phyloP scores from a whole-genome alignment of 495 filamentous ascomycete species.

The Penicillium flavigenum region DNA sequence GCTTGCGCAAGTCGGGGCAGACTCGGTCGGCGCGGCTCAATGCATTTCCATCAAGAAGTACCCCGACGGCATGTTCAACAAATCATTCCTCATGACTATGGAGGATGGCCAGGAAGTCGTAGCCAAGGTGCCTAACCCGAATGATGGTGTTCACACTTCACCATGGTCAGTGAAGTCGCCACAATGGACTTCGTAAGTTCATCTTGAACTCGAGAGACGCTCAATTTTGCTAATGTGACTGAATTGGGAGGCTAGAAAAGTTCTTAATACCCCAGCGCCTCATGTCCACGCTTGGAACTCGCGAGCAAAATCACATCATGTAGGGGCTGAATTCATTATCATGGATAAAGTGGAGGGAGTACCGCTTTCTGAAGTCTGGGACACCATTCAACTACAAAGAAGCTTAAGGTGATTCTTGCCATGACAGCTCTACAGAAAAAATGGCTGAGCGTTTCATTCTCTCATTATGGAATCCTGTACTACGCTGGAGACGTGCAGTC shows the following conservation, averaged over 20 bases:
- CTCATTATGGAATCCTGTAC: not conserved
- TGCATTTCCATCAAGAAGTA: conserved; percentile 35
- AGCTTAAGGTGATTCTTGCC: not conserved
- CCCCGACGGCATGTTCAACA: conserved; percentile 42
- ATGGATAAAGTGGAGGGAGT: not conserved
- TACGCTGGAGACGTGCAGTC: not conserved
- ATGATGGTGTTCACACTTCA: conserved; percentile 36
- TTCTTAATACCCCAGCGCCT: not conserved
- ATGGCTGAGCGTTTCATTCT: conserved; percentile 4
- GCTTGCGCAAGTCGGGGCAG: conserved; percentile 35
- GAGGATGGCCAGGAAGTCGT: conserved; percentile 40
- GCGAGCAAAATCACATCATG: not conserved
- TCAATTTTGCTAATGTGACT: not conserved
- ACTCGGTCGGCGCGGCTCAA: conserved; percentile 33
- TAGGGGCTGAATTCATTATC: not conserved
- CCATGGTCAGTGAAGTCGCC: conserved; percentile 42
- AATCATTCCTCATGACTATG: conserved; percentile 43
- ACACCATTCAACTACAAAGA: not conserved
- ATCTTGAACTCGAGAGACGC: conserved; percentile 1
- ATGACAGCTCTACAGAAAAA: not conserved
- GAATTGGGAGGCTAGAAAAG: not conserved
- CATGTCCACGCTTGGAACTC: not conserved
- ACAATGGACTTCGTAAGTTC: conserved; percentile 42
- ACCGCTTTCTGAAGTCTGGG: not conserved
- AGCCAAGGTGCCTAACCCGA: conserved; percentile 39